These are phyloP conservation scores for Aureobasidium namibiae DNA, from an alignment of 2,329 filamentous ascomycete species.

Conservation along the genomic window DNA sequence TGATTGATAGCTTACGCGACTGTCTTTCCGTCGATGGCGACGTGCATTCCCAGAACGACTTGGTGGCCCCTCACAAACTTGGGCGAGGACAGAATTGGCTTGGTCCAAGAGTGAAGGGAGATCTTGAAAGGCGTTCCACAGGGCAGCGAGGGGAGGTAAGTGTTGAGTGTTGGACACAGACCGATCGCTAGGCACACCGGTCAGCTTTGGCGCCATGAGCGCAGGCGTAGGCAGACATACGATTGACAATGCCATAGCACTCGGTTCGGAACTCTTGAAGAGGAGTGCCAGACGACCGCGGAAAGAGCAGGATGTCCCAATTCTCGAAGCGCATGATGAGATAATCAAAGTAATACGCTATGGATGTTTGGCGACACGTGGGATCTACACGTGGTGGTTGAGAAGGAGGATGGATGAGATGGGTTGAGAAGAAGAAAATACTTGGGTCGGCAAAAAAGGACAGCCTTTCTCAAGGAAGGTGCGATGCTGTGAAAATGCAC, in stretches of 20 bases:
- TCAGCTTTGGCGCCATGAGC: not conserved
- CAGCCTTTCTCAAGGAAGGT: too few relatives aligned
- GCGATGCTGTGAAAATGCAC: too few relatives aligned
- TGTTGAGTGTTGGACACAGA: conserved; percentile 55
- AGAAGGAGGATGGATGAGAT: not conserved
- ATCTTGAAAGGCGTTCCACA: conserved; percentile 56
- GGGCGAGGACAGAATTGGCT: conserved; percentile 51
- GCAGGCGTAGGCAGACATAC: not conserved
- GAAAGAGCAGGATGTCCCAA: conserved; percentile 81
- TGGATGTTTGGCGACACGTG: not conserved
- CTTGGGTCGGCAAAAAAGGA: too few relatives aligned
- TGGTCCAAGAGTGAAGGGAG: conserved; percentile 67
- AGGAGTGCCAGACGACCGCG: conserved; percentile 52
- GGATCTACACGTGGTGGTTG: not conserved
- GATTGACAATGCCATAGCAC: conserved; percentile 57
- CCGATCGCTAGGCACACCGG: not conserved
- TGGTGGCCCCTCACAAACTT: conserved; percentile 44
- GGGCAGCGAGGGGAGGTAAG: conserved; percentile 60
- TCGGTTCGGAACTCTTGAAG: conserved; percentile 75
- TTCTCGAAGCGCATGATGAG: conserved; percentile 70
- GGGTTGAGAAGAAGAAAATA: not conserved
- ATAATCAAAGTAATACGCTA: conserved; percentile 8
- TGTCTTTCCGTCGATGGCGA: conserved; percentile 60
- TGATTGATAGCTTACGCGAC: conserved; percentile 45
- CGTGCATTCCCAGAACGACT: conserved; percentile 42